Evolutionary conservation across 257 asterid genomes (phyloP).

Genomic region (Ligustrum vulgare): DNA sequence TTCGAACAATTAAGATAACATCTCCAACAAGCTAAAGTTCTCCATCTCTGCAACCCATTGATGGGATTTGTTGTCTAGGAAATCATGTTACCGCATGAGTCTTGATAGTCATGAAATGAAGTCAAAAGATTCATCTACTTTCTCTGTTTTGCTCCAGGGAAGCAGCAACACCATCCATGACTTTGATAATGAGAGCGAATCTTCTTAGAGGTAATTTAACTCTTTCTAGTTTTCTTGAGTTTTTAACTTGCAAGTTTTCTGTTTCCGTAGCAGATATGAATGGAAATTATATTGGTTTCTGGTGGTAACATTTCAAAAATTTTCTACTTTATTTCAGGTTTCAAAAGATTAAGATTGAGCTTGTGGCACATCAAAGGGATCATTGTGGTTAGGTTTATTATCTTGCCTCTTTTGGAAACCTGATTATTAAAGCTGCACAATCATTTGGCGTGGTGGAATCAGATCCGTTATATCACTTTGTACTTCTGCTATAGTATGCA

Average conservation of each 20-base stretch:
- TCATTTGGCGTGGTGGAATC: constrained; percentile 21
- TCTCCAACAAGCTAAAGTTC: background rate
- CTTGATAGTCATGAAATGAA: background rate
- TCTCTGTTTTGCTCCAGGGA: constrained; percentile 21
- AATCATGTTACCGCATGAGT: background rate
- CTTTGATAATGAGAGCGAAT: constrained; percentile 32
- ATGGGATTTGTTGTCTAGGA: background rate
- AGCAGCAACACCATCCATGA: constrained; percentile 31
- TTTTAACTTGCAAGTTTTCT: background rate
- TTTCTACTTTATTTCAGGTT: constrained; percentile 15
- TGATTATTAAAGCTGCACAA: constrained; percentile 15
- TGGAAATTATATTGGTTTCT: background rate
- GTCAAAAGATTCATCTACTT: background rate
- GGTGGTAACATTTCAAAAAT: background rate
- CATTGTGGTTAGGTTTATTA: constrained; percentile 12
- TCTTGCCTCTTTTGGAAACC: constrained; percentile 19
- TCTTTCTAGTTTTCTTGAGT: background rate
- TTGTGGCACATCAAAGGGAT: constrained; percentile 25
- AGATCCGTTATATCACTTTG: constrained; percentile 28
- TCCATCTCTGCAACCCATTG: background rate
- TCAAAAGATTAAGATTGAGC: constrained; percentile 28
- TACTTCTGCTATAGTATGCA: constrained; percentile 26
- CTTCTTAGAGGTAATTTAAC: constrained; percentile 25
- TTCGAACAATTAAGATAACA: no score
- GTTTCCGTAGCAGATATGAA: background rate